Evolutionary conservation across 2,329 filamentous ascomycete species (phyloP), one percentile per base, ranked within the genome.

Genomic region (Pyrenophora graminea): DNA sequence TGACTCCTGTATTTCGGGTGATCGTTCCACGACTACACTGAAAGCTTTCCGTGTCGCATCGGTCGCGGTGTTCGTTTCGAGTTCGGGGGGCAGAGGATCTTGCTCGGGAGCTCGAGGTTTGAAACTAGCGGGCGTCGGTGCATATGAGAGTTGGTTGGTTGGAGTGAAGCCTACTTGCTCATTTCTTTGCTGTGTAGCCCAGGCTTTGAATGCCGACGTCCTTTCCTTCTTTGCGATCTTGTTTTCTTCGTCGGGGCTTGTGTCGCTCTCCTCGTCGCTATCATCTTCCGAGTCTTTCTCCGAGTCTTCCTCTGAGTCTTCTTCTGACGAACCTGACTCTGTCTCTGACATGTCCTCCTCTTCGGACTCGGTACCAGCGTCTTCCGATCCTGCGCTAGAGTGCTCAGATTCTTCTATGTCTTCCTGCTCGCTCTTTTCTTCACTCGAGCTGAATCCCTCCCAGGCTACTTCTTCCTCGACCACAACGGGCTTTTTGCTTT

Each of bases 171-270:
- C 92, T 27, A 95, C 78, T 4, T 89, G 88, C 63, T 93, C 84
- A 64, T 97, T 96, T 50, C 92, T 84, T 73, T 94, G 88, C 63
- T 90, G 85, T 25, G 87, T 85, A 17, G 94, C 94, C 94, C 94
- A 99, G 2, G 88, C 83, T 72, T 97, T 97, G 80, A 99, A 99
- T 0, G 90, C 91, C 2, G 85, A 87, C 36, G 80, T 74, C 18
- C 78, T 72, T 49, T 75, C 75, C 56, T 75, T 78, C 42, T 72
- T 72, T 25, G 66, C 68, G 12, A 68, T 67, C 43, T 77, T 75
- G 2, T 59, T 61, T 5, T 75, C 71, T 7, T 74, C 66, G 7
- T 75, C 72, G 23, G 47, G 47, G 42, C 68, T 70, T 41, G 53
- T 63, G 4, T 65, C 64, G 37, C 63, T 69, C 2, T 65, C 62